Conservation (phyloP, 306 rosid species). For the Dalbergia cochinchinensis region DNA sequence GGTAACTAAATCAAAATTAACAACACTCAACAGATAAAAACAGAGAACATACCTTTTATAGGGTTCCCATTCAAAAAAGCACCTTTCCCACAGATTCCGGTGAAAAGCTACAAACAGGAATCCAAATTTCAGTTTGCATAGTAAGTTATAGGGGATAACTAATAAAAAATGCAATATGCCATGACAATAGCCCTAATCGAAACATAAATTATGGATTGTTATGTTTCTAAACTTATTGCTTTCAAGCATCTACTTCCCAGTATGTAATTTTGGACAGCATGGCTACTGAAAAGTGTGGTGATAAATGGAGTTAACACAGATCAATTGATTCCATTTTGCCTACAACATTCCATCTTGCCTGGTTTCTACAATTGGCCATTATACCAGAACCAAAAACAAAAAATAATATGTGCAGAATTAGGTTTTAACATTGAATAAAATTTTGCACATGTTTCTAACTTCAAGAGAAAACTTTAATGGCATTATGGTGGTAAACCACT, state of each 20-base stretch:
- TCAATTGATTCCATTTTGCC: not conserved
- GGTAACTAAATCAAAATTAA: slow-evolving; percentile 10
- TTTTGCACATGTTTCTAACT: slow-evolving; percentile 19
- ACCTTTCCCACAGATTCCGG: slow-evolving; percentile 84
- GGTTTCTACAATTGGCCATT: not conserved
- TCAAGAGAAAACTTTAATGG: not conserved
- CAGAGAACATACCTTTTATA: slow-evolving; percentile 68
- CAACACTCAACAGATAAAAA: slow-evolving; percentile 36
- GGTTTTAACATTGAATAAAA: not conserved
- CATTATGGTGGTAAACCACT: slow-evolving; percentile 5
- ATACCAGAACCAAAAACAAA: not conserved
- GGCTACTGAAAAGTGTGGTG: not conserved
- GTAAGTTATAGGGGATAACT: slow-evolving; percentile 28
- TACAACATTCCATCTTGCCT: not conserved
- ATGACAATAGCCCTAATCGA: slow-evolving; percentile 27
- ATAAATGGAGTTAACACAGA: not conserved
- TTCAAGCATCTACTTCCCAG: slow-evolving; percentile 20
- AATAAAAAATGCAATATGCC: slow-evolving; percentile 1
- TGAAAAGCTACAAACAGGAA: slow-evolving; percentile 70
- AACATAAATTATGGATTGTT: slow-evolving; percentile 19
- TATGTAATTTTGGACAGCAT: slow-evolving; percentile 8
- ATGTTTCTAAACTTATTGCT: slow-evolving; percentile 23
- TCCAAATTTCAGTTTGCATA: slow-evolving; percentile 43
- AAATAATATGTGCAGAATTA: not conserved
- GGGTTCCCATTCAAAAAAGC: slow-evolving; percentile 87